phyloP scores from a whole-genome alignment of 768 basidiomycete genomes.

The Macrolepiota dolichaula region DNA sequence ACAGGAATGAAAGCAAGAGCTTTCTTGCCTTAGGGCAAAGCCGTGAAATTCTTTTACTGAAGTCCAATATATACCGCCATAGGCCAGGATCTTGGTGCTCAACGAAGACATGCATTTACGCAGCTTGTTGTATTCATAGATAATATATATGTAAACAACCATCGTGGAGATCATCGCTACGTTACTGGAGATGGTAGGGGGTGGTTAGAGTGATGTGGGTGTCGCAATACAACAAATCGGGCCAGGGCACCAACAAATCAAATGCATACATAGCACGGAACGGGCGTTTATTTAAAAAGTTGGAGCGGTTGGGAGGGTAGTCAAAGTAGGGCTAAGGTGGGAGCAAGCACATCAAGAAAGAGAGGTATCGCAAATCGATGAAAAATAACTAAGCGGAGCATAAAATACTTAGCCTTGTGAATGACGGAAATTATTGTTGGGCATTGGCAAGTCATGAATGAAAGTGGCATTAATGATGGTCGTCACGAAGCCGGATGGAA shows the following conservation, averaged over 20 bases:
- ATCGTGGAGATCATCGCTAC: no score
- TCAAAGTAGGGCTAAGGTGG: background rate
- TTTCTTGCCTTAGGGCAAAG: no score
- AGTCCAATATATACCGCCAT: no score
- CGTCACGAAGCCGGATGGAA: background rate
- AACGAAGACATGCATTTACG: no score
- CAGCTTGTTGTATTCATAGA: no score
- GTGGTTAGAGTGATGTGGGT: background rate
- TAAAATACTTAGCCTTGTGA: background rate
- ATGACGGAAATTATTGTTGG: background rate
- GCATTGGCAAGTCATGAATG: background rate
- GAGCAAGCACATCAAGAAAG: background rate
- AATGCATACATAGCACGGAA: background rate
- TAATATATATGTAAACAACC: no score
- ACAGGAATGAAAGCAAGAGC: no score
- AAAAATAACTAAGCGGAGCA: background rate
- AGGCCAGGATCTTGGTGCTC: no score
- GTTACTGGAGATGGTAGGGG: background rate
- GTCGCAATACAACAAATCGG: background rate
- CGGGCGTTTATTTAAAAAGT: background rate
- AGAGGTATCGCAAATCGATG: slow-evolving; percentile 10
- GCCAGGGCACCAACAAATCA: background rate
- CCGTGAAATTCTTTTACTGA: no score
- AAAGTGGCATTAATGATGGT: background rate
- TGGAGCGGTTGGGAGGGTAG: background rate